A percentile compares a stretch with the other conserved stretches of the same genome.
Evolutionary conservation across 331 rosid genomes (phyloP).

Genomic region (Cydonia oblonga): DNA sequence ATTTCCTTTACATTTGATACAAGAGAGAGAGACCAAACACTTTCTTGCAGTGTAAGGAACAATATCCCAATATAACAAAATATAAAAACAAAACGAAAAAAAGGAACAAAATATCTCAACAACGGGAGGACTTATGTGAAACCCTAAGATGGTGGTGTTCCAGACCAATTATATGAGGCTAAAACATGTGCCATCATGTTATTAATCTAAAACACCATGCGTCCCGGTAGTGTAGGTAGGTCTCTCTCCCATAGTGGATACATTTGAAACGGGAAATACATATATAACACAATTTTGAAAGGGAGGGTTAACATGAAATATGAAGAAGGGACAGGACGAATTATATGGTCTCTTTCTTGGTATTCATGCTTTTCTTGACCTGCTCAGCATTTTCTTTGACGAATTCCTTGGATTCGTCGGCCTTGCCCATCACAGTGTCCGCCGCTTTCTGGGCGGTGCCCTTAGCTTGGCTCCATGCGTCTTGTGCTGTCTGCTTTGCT

Average conservation of each 20-base stretch:
- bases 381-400: slow-evolving; percentile 46
- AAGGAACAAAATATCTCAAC: neutral
- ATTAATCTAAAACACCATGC: neutral
- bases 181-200: neutral
- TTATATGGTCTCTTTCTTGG: slow-evolving; percentile 23
- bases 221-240: neutral
- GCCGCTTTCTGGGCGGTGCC: slow-evolving; percentile 47
- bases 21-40: neutral
- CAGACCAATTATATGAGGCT: neutral
- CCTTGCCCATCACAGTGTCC: slow-evolving; percentile 34
- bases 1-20: slow-evolving; percentile 1
- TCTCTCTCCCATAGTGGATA: neutral
- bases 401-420: slow-evolving; percentile 40
- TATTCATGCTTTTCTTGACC: slow-evolving; percentile 38
- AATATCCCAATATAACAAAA: neutral
- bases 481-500: slow-evolving; percentile 66
- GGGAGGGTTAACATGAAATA: neutral
- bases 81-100: neutral
- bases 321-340: neutral
- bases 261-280: slow-evolving; percentile 1
- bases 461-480: slow-evolving; percentile 58
- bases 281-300: neutral
- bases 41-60: neutral
- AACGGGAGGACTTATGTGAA: neutral
- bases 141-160: neutral